Evolutionary conservation across 768 basidiomycete species (phyloP).

Genomic region (Gymnopilus junonius): DNA sequence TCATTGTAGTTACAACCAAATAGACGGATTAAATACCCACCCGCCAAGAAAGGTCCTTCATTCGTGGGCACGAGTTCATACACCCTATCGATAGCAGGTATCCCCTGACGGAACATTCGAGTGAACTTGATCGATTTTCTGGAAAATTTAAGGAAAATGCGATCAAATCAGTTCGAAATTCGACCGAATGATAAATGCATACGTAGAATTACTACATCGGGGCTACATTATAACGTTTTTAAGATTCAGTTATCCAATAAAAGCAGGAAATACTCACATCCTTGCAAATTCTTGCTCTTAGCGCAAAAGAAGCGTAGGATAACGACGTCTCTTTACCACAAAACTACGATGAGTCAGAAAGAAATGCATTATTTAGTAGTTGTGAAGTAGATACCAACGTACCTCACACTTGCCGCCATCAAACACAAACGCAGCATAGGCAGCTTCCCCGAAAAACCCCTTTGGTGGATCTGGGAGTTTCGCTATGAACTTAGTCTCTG

Average conservation of each 20-base stretch:
- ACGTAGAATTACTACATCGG: neutral
- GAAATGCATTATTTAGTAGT: neutral
- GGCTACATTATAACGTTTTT: neutral
- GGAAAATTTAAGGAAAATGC: too few relatives aligned
- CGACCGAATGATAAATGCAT: neutral
- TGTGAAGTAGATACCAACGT: constrained; percentile 12
- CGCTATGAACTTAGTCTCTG: neutral
- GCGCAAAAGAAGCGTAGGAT: constrained; percentile 52
- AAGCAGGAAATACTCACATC: constrained; percentile 23
- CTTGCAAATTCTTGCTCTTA: constrained; percentile 50
- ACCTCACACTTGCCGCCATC: constrained; percentile 57
- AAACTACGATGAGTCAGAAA: constrained; percentile 26
- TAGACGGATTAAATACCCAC: neutral
- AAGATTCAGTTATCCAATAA: neutral
- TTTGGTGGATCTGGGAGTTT: constrained; percentile 26
- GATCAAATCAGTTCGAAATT: too few relatives aligned
- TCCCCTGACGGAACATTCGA: neutral
- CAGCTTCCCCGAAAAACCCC: constrained; percentile 50
- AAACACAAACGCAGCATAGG: constrained; percentile 68
- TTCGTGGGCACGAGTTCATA: neutral
- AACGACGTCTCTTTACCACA: constrained; percentile 41
- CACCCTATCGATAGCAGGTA: too few relatives aligned
- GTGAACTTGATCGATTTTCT: neutral
- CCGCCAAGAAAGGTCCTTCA: neutral
- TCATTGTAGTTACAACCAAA: too few relatives aligned